Evolutionary conservation across 805 yeast genomes (phyloP).

Genomic region (Metschnikowia santaceciliae): DNA sequence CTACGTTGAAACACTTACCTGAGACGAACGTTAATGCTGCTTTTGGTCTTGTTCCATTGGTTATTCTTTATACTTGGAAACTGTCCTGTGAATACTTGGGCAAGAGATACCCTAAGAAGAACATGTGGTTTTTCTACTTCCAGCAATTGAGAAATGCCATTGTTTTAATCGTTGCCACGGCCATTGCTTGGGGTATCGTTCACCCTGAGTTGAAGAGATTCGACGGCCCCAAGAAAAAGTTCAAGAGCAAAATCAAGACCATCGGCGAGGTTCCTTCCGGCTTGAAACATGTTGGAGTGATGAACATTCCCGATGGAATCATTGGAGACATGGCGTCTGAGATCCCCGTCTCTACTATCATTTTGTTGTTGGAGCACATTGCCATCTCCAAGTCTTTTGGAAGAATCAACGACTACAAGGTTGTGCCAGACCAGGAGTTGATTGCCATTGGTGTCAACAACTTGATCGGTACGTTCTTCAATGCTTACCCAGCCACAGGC

Average conservation of each 20-base stretch:
- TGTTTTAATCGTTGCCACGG: conserved; percentile 75
- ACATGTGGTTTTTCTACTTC: conserved; percentile 59
- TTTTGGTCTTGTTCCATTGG: conserved; percentile 74
- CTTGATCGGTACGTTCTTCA: conserved; percentile 85
- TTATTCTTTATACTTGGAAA: conserved; percentile 71
- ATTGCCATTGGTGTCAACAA: conserved; percentile 92
- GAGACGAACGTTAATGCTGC: conserved; percentile 77
- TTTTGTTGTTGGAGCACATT: conserved; percentile 84
- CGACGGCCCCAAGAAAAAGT: conserved; percentile 29
- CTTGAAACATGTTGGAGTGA: conserved; percentile 68
- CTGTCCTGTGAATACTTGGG: conserved; percentile 57
- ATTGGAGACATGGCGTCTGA: conserved; percentile 63
- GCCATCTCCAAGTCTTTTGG: conserved; percentile 94
- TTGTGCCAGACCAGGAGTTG: conserved; percentile 89
- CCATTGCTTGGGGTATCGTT: conserved; percentile 75
- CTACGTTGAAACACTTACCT: conserved; percentile 68
- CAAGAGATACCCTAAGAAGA: conserved; percentile 57
- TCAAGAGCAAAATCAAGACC: conserved; percentile 49
- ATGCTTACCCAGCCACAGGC: conserved; percentile 94
- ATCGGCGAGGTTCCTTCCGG: conserved; percentile 84
- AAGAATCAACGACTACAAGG: conserved; percentile 83
- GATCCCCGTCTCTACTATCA: conserved; percentile 80
- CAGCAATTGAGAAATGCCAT: conserved; percentile 80
- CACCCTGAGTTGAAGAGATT: conserved; percentile 38
- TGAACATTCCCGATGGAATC: conserved; percentile 59